Conservation (phyloP, 257 asterid genomes). For the Solanum pinnatisectum region DNA sequence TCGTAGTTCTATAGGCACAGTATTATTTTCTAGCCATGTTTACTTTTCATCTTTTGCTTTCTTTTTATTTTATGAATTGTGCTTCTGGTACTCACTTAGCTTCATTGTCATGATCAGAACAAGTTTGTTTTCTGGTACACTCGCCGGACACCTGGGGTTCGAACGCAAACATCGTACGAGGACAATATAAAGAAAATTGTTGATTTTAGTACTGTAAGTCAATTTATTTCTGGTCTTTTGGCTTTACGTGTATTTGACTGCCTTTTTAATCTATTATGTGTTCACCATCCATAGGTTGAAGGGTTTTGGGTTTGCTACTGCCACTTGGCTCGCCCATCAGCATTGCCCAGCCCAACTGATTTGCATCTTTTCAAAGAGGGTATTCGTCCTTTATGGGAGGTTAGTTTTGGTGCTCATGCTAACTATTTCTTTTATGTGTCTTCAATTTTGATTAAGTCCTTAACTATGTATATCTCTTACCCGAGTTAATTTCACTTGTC, state of each 20-base stretch:
- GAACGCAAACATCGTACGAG: constrained; percentile 82
- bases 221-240: not conserved
- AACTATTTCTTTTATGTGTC: not conserved
- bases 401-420: constrained; percentile 14
- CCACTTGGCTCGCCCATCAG: constrained; percentile 78
- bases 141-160: constrained; percentile 92
- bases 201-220: constrained; percentile 84
- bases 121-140: constrained; percentile 93
- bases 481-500: not conserved
- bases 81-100: not conserved
- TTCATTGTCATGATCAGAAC: constrained; percentile 38
- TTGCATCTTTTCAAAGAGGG: constrained; percentile 97
- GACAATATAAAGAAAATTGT: constrained; percentile 87
- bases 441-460: not conserved
- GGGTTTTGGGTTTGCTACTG: constrained; percentile 95
- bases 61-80: not conserved
- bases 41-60: not conserved
- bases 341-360: constrained; percentile 91
- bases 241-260: not conserved
- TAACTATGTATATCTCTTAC: not conserved
- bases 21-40: not conserved
- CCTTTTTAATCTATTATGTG: not conserved
- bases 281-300: constrained; percentile 48
- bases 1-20: not conserved
- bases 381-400: constrained; percentile 99